A percentile compares a stretch with the other conserved stretches of the same genome.
These are phyloP conservation scores for Acacia concinna DNA, from an alignment of 331 rosid genomes.

Conservation along the genomic window DNA sequence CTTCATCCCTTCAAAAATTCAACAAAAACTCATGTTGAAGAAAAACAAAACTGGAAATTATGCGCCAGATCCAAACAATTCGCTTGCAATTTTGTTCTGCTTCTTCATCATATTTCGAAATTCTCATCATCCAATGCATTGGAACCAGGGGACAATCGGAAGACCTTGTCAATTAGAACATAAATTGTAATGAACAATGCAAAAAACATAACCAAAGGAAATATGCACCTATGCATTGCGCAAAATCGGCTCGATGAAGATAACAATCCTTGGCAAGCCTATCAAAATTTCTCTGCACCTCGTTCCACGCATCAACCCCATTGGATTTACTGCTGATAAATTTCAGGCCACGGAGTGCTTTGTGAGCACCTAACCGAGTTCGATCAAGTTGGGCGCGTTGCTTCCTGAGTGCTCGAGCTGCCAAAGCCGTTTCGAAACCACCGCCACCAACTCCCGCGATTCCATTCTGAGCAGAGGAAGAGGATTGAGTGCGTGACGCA, in stretches of 20 bases:
- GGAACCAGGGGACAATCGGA: neutral
- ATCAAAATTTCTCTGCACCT: slow-evolving; percentile 66
- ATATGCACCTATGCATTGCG: slow-evolving; percentile 84
- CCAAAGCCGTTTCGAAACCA: slow-evolving; percentile 72
- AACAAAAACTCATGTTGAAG: neutral
- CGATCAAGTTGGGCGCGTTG: slow-evolving; percentile 94
- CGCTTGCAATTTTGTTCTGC: neutral
- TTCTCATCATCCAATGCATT: neutral
- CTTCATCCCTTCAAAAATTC: slow-evolving; percentile 63
- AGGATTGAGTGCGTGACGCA: slow-evolving; percentile 46
- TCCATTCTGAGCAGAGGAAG: slow-evolving; percentile 38
- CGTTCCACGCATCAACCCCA: slow-evolving; percentile 82
- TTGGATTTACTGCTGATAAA: slow-evolving; percentile 70
- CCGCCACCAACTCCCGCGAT: slow-evolving; percentile 24
- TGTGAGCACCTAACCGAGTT: slow-evolving; percentile 76
- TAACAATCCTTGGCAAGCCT: slow-evolving; percentile 67
- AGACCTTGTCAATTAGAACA: neutral
- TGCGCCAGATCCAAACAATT: neutral
- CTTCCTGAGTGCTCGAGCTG: slow-evolving; percentile 77
- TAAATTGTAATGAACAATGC: slow-evolving; percentile 13
- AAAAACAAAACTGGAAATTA: neutral
- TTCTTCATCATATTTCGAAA: neutral
- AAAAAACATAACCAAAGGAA: slow-evolving; percentile 13
- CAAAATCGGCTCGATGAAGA: slow-evolving; percentile 80
- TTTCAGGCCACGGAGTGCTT: slow-evolving; percentile 79